Conservation (phyloP, 768 basidiomycete genomes). For the Gymnopilus dilepis region DNA sequence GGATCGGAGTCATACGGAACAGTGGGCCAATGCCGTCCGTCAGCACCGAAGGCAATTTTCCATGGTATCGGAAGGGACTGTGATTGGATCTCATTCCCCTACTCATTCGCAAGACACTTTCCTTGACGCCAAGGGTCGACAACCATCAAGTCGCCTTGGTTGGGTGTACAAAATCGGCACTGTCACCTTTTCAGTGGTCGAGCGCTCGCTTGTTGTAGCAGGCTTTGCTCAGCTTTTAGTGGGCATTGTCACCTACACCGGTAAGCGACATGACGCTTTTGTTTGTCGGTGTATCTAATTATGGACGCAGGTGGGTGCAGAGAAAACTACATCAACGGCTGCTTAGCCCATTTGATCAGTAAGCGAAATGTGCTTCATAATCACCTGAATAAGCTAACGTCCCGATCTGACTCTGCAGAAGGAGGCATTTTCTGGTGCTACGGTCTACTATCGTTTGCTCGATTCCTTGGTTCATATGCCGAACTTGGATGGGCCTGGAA, state of each 20-base stretch:
- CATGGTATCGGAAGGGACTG: conserved; percentile 54
- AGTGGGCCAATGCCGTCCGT: conserved; percentile 59
- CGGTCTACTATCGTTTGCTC: conserved; percentile 87
- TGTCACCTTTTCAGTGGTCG: conserved; percentile 56
- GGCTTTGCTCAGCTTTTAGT: conserved; percentile 69
- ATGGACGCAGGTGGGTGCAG: conserved; percentile 69
- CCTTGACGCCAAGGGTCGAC: conserved; percentile 40
- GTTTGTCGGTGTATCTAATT: conserved; percentile 11
- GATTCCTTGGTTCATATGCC: conserved; percentile 90
- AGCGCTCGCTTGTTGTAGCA: conserved; percentile 71
- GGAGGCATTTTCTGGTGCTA: conserved; percentile 94
- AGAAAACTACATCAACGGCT: conserved; percentile 76
- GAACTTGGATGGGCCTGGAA: conserved; percentile 98
- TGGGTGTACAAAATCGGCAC: conserved; percentile 47
- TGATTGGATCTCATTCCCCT: conserved; percentile 55
- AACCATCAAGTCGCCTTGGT: conserved; percentile 16
- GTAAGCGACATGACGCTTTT: conserved; percentile 25
- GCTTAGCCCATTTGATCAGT: conserved; percentile 93
- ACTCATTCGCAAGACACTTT: conserved; percentile 64
- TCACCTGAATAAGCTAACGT: conserved; percentile 9
- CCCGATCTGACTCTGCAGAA: conserved; percentile 50
- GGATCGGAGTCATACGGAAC: conserved; percentile 46
- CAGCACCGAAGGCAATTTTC: conserved; percentile 52
- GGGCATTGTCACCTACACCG: conserved; percentile 84
- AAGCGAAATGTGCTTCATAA: conserved; percentile 29